phyloP scores from a whole-genome alignment of 352 stramenopile species.

The Phytophthora meadii region DNA sequence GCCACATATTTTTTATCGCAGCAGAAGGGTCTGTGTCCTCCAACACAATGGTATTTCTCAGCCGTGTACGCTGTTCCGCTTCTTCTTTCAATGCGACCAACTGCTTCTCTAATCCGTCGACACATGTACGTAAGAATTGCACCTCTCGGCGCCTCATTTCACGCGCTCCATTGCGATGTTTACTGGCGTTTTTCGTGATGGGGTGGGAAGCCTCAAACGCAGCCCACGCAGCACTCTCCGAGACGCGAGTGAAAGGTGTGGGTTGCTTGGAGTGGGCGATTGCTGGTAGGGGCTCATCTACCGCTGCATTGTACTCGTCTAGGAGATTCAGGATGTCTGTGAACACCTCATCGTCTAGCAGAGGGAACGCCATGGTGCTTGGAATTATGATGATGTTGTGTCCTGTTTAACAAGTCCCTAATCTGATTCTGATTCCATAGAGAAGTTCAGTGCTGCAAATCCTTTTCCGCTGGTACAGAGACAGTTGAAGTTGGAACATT shows the following conservation, averaged over 20 bases:
- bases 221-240: slow-evolving; percentile 17
- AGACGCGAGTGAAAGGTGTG: background rate
- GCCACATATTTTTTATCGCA: slow-evolving; percentile 27
- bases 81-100: slow-evolving; percentile 21
- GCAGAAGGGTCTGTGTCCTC: slow-evolving; percentile 3
- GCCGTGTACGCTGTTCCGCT: slow-evolving; percentile 8
- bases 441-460: background rate
- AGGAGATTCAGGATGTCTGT: slow-evolving; percentile 36
- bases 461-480: slow-evolving; percentile 1
- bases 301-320: slow-evolving; percentile 29
- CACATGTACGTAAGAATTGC: slow-evolving; percentile 24
- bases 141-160: slow-evolving; percentile 43
- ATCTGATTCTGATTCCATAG: slow-evolving; percentile 9
- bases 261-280: background rate
- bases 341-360: slow-evolving; percentile 40
- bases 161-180: slow-evolving; percentile 42
- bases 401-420: slow-evolving; percentile 15
- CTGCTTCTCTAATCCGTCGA: slow-evolving; percentile 27
- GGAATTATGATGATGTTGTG: slow-evolving; percentile 6
- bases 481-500: slow-evolving; percentile 17
- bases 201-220: slow-evolving; percentile 29
- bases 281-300: slow-evolving; percentile 1
- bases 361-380: slow-evolving; percentile 29
- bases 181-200: slow-evolving; percentile 19
- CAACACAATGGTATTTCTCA: background rate